phyloP scores from a whole-genome alignment of 805 yeast genomes.

The Ogataea nonfermentans region DNA sequence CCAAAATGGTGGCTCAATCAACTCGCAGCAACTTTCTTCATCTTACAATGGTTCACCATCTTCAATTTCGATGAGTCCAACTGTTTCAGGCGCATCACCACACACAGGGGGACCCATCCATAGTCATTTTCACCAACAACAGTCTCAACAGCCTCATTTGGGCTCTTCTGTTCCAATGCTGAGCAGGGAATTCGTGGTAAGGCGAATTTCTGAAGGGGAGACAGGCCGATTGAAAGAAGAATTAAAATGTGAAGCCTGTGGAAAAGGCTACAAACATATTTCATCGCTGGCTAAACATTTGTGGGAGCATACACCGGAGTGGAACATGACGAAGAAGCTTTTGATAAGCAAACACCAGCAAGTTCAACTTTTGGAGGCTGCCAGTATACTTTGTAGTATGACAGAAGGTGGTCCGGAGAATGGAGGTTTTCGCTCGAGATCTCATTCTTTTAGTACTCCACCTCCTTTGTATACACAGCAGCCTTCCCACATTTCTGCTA shows the following conservation, averaged over 20 bases:
- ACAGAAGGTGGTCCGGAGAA: slow-evolving; percentile 39
- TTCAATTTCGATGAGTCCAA: slow-evolving; percentile 14
- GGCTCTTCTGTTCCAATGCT: slow-evolving; percentile 34
- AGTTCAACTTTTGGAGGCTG: slow-evolving; percentile 78
- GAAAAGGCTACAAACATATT: slow-evolving; percentile 87
- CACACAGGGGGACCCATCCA: slow-evolving; percentile 29
- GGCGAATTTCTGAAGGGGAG: slow-evolving; percentile 84
- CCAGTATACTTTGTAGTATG: slow-evolving; percentile 75
- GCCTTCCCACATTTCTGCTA: background rate
- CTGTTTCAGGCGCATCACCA: slow-evolving; percentile 10
- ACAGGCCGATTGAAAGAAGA: slow-evolving; percentile 82
- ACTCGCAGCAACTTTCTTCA: slow-evolving; percentile 11
- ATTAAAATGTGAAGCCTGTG: slow-evolving; percentile 85
- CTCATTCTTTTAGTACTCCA: slow-evolving; percentile 20
- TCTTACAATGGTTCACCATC: slow-evolving; percentile 11
- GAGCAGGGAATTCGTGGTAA: slow-evolving; percentile 69
- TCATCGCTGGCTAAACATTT: slow-evolving; percentile 84
- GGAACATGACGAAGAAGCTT: slow-evolving; percentile 82
- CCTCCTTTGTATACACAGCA: slow-evolving; percentile 18
- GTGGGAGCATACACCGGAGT: slow-evolving; percentile 94
- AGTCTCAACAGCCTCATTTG: slow-evolving; percentile 29
- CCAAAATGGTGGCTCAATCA: slow-evolving; percentile 3
- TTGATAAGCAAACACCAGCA: slow-evolving; percentile 85
- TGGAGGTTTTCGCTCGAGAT: slow-evolving; percentile 18
- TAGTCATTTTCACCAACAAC: slow-evolving; percentile 20